Conservation (phyloP, 2,329 filamentous ascomycete genomes). For the Botryotinia globosa region DNA sequence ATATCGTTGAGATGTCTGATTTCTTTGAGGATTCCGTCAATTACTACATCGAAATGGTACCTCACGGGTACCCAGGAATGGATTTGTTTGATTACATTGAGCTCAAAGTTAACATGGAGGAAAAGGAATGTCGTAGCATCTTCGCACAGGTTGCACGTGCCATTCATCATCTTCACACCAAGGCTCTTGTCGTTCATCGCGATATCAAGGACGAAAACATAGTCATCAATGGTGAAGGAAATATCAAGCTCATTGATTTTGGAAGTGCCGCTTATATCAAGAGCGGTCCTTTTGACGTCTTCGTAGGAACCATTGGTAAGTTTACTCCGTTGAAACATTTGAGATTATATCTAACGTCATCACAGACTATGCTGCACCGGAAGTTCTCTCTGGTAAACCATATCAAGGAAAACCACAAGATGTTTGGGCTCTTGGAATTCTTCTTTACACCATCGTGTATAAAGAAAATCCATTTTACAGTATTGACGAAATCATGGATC, state of each 20-base stretch:
- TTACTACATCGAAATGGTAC: constrained; percentile 98
- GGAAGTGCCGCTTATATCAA: constrained; percentile 98
- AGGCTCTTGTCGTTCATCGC: constrained; percentile 87
- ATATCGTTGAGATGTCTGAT: constrained; percentile 70
- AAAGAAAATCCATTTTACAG: constrained; percentile 99
- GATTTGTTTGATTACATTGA: constrained; percentile 99
- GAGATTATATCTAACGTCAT: constrained; percentile 22
- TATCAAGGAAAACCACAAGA: constrained; percentile 97
- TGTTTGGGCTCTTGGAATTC: constrained; percentile 94
- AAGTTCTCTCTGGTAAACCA: constrained; percentile 86
- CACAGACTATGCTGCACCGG: constrained; percentile 94
- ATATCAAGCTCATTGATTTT: constrained; percentile 97
- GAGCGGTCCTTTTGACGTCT: constrained; percentile 96
- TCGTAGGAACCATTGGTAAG: constrained; percentile 96
- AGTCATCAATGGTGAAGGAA: constrained; percentile 88
- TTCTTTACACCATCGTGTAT: constrained; percentile 98
- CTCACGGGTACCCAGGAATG: constrained; percentile 94
- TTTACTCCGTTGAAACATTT: constrained; percentile 21
- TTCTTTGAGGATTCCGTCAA: constrained; percentile 81
- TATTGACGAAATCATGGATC: constrained; percentile 98
- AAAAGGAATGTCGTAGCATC: constrained; percentile 88
- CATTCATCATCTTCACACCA: constrained; percentile 86
- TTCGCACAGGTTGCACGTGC: constrained; percentile 91
- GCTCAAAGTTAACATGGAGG: constrained; percentile 92
- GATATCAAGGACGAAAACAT: constrained; percentile 99